Evolutionary conservation across 2,329 filamentous ascomycete species (phyloP).

Genomic region (Domatiomyces catenatus): DNA sequence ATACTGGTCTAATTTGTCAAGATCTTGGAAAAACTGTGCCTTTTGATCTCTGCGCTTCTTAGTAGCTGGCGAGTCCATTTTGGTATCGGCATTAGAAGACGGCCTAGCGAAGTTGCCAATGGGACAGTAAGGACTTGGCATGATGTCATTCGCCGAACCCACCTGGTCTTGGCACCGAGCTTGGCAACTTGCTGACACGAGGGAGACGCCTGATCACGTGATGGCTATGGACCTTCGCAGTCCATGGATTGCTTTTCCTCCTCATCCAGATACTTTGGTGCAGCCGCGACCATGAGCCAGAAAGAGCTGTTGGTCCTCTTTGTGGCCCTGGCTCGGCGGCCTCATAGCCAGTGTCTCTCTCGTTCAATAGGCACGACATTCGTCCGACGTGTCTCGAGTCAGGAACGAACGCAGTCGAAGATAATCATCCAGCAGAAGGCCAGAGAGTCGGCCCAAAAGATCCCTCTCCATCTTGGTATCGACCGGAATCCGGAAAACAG

Average conservation of each 20-base stretch:
- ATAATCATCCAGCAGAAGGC: background rate
- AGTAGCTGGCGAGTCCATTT: slow-evolving; percentile 3
- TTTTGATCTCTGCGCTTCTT: slow-evolving; percentile 10
- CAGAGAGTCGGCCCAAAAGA: slow-evolving; percentile 2
- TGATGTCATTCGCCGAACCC: background rate
- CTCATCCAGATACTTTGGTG: background rate
- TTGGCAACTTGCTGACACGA: background rate
- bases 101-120: background rate
- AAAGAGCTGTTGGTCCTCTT: slow-evolving; percentile 4
- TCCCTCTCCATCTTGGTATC: slow-evolving; percentile 15
- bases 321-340: slow-evolving; percentile 11
- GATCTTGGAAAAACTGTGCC: slow-evolving; percentile 13
- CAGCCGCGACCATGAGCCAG: background rate
- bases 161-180: background rate
- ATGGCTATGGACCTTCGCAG: background rate
- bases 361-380: background rate
- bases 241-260: background rate
- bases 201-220: background rate
- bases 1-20: slow-evolving; percentile 16
- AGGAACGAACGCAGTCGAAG: background rate
- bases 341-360: slow-evolving; percentile 10
- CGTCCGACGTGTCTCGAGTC: background rate
- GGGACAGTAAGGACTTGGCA: too few relatives aligned
- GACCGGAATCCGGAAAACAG: slow-evolving; percentile 13
- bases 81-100: background rate